A percentile compares a stretch with the other conserved stretches of the same genome.
phyloP scores from a whole-genome alignment of 2,329 filamentous ascomycete genomes.

The Exophiala alcalophila region DNA sequence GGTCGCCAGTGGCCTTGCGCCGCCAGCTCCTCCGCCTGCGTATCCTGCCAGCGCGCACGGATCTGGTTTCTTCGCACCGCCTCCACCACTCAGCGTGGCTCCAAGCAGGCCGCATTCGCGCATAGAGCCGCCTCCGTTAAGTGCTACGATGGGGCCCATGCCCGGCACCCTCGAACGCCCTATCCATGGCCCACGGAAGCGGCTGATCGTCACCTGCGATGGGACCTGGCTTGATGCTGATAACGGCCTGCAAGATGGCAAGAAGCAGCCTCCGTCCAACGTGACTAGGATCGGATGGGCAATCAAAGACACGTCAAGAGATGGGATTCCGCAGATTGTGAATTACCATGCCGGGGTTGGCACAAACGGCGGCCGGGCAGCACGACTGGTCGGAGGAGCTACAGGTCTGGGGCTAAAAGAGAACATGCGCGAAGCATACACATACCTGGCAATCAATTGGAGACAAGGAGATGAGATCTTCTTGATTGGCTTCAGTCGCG shows the following conservation, averaged over 20 bases:
- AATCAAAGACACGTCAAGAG: conserved; percentile 34
- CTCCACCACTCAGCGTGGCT: conserved; percentile 17
- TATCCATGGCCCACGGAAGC: conserved; percentile 30
- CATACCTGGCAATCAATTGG: conserved; percentile 38
- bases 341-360: conserved; percentile 45
- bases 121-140: conserved; percentile 28
- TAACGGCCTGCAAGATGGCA: conserved; percentile 30
- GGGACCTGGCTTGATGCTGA: conserved; percentile 38
- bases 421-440: conserved; percentile 32
- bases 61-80: conserved; percentile 18
- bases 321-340: conserved; percentile 40
- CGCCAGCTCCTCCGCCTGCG: conserved; percentile 15
- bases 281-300: conserved; percentile 40
- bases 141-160: conserved; percentile 28
- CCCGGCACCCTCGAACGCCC: conserved; percentile 27
- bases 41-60: conserved; percentile 22
- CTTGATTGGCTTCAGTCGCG: conserved; percentile 39
- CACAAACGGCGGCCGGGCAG: conserved; percentile 29
- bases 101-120: conserved; percentile 24
- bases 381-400: conserved; percentile 25
- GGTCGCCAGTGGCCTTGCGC: conserved; percentile 23
- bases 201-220: conserved; percentile 39
- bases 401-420: conserved; percentile 30
- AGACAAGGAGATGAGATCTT: conserved; percentile 38
- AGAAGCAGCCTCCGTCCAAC: conserved; percentile 38